phyloP scores from a whole-genome alignment of 192 early-diverging fungal genomes.

The Coemansia sp. region DNA sequence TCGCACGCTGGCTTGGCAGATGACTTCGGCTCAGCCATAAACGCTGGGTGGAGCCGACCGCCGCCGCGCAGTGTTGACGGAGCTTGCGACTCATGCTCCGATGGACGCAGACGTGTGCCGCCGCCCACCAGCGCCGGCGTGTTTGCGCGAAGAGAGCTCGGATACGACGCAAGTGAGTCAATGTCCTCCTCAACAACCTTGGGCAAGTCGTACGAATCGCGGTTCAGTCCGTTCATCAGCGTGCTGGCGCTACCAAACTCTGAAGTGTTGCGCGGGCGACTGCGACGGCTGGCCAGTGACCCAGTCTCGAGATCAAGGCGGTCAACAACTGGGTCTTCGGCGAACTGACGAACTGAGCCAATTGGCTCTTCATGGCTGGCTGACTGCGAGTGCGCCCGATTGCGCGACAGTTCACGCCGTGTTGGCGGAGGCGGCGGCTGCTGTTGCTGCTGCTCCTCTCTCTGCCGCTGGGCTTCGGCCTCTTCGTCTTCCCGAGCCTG shows the following conservation, averaged over 20 bases:
- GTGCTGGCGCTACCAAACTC: constrained; percentile 54
- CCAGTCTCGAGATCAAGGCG: constrained; percentile 45
- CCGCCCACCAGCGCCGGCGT: constrained; percentile 42
- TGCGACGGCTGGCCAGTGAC: constrained; percentile 44
- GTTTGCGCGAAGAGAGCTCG: constrained; percentile 22
- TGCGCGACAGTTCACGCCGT: constrained; percentile 13
- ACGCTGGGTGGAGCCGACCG: constrained; percentile 24
- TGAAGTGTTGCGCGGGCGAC: constrained; percentile 27
- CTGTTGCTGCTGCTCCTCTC: constrained; percentile 1
- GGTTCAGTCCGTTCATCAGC: constrained; percentile 37
- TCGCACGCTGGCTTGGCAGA: constrained; percentile 22
- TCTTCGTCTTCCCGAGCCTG: constrained; percentile 16
- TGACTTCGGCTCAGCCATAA: not conserved
- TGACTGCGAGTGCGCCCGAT: constrained; percentile 47
- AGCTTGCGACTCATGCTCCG: constrained; percentile 3
- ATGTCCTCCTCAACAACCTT: constrained; percentile 55
- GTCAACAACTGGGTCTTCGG: constrained; percentile 41
- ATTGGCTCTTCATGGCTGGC: constrained; percentile 15
- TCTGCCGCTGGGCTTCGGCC: not conserved
- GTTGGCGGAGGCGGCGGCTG: constrained; percentile 8
- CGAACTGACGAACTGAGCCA: constrained; percentile 11
- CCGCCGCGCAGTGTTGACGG: constrained; percentile 40
- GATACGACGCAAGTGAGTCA: constrained; percentile 52
- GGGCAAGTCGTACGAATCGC: constrained; percentile 32
- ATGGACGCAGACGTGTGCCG: constrained; percentile 1